These are phyloP conservation scores for Agapanthus africanus DNA, from an alignment of 106 monocot species.

Conservation along the genomic window DNA sequence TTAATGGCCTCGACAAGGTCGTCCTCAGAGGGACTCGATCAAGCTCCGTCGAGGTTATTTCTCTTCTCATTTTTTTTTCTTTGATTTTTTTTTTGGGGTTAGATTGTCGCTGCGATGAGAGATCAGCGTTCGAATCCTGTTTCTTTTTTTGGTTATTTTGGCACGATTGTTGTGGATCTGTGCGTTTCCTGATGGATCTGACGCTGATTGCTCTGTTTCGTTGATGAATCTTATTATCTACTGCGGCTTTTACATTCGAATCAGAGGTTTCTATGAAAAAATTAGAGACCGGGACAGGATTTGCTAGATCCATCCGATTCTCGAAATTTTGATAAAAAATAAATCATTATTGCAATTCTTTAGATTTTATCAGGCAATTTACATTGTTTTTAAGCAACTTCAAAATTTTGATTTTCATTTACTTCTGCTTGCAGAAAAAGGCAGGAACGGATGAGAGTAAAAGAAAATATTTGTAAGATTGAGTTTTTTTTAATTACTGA, in stretches of 20 bases:
- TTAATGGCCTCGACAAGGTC: slow-evolving; percentile 50
- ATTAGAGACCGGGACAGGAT: neutral
- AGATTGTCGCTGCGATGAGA: neutral
- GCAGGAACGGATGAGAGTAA: too few relatives aligned
- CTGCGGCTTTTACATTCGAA: neutral
- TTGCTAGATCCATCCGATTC: neutral
- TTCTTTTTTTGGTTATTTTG: neutral
- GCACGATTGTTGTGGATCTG: too few relatives aligned
- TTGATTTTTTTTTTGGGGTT: neutral
- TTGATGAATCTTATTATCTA: neutral
- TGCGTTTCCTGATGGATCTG: neutral
- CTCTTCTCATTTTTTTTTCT: neutral
- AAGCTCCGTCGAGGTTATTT: slow-evolving; percentile 41
- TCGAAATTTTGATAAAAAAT: neutral
- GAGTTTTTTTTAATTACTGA: too few relatives aligned
- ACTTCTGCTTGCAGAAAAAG: too few relatives aligned
- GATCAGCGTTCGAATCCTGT: neutral
- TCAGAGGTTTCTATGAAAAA: too few relatives aligned
- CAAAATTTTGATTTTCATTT: too few relatives aligned
- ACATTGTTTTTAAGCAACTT: too few relatives aligned
- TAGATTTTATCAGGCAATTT: too few relatives aligned
- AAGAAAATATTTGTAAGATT: too few relatives aligned
- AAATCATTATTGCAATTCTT: neutral
- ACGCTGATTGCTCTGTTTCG: neutral
- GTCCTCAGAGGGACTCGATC: slow-evolving; percentile 35